These are phyloP conservation scores for Alternaria dauci DNA, from an alignment of 2,329 filamentous ascomycete species.

Conservation along the genomic window DNA sequence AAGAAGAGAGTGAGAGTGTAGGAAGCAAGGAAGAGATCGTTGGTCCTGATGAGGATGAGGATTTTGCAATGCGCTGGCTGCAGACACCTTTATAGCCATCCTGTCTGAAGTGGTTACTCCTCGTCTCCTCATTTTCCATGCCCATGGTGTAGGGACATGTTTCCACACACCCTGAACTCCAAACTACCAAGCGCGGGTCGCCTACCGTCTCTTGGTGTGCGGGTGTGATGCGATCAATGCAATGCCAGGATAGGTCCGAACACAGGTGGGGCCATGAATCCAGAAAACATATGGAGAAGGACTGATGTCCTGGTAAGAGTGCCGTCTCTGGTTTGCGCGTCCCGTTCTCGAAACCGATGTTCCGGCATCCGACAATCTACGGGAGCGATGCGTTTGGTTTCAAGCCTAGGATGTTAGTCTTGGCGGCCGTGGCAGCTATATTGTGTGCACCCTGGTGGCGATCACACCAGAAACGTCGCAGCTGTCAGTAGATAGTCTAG, in stretches of 20 bases:
- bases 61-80: background rate
- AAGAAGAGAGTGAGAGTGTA: constrained; percentile 20
- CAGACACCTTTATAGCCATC: constrained; percentile 21
- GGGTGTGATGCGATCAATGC: background rate
- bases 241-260: background rate
- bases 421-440: constrained; percentile 2
- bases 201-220: background rate
- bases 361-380: constrained; percentile 2
- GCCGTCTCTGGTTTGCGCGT: background rate
- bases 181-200: constrained; percentile 16
- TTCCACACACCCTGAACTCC: constrained; percentile 10
- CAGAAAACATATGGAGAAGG: background rate
- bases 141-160: background rate
- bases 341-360: background rate
- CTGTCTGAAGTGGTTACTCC: background rate
- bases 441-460: background rate
- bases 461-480: background rate
- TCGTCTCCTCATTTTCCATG: background rate
- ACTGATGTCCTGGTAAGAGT: background rate
- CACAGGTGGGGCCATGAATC: background rate
- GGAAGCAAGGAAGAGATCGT: constrained; percentile 7
- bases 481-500: background rate
- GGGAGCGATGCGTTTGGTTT: constrained; percentile 4
- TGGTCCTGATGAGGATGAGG: constrained; percentile 21
- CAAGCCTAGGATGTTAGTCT: constrained; percentile 2